Evolutionary conservation across 1,284 basidiomycete species (phyloP).

Genomic region (Ustilago sp.): DNA sequence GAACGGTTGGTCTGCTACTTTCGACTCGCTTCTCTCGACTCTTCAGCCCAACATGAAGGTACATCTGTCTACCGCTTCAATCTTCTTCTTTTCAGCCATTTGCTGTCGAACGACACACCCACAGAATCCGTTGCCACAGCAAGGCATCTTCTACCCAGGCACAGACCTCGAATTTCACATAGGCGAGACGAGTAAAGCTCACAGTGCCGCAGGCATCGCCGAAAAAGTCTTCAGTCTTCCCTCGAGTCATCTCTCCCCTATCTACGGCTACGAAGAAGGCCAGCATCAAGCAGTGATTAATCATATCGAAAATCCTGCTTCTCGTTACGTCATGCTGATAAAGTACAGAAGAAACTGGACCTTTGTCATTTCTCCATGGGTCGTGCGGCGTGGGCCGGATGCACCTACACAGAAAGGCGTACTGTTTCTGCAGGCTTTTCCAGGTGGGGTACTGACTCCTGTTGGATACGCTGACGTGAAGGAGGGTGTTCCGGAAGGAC

Average conservation of each 20-base stretch:
- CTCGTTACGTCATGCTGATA: conserved; percentile 9
- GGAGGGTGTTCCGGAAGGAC: conserved; percentile 12
- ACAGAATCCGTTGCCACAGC: background rate
- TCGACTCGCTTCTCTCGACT: background rate
- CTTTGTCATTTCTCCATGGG: conserved; percentile 1
- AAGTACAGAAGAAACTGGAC: background rate
- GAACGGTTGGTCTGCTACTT: too few relatives aligned
- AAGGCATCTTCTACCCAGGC: background rate
- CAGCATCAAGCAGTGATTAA: background rate
- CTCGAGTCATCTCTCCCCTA: conserved; percentile 6
- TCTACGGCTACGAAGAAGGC: conserved; percentile 1
- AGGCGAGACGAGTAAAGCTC: background rate
- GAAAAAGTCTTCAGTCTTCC: conserved; percentile 6
- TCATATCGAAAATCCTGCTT: background rate
- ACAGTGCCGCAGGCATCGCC: background rate
- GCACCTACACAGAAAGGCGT: background rate
- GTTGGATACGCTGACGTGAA: conserved; percentile 16
- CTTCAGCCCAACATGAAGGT: background rate
- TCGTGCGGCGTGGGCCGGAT: background rate
- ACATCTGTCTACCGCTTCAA: background rate
- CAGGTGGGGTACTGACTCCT: background rate
- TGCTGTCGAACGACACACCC: background rate
- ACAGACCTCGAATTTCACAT: conserved; percentile 6
- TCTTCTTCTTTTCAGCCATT: background rate
- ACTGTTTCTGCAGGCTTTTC: conserved; percentile 9